Base-by-base conservation (phyloP, 1,139 yeast genomes). In the Casaregolazyma lundiana region DNA sequence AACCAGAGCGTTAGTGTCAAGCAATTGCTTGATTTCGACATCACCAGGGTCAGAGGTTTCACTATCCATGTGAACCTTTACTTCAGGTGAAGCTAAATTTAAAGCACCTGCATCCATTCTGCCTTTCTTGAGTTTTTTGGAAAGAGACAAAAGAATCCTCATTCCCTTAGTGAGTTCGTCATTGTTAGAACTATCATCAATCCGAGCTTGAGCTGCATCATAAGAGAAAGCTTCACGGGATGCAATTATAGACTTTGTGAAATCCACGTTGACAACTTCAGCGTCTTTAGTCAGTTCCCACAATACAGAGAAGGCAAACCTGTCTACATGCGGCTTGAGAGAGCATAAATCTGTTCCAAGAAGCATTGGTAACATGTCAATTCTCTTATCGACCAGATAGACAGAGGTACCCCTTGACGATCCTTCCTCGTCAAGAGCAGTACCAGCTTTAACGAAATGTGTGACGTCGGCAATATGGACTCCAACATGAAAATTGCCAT, bases 401-500 rank as follows among this genome's bases (percentile, higher is more conserved):
- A 92, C 97, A 4, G 98, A 90, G 0, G 98, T 94, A 62, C 97
- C 97, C 67, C 99, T 79, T 2, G 95, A 76, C 1, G 97, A 96
- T 67, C 97, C 99, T 68, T 94, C 99, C 43, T 80, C 84, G 64
- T 94, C 98, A 51, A 94, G 73, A 0, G 98, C 82, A 3, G 97
- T 89, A 54, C 83, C 85, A 0, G 98, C 84, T 65, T 89, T 88
- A 42, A 94, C 98, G 60, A 94, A 94, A 67, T 94, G 95, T 1
- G 97, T 88, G 18, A 94, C 99, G 70, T 94, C 99, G 5, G 99
- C 99, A 70, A 94, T 94, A 64, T 94, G 99, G 29, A 94, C 99
- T 61, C 99, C 98, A 44, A 94, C 96, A 65, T 92, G 96, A 69
- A 78, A 89, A 63, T 90, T 88, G 2, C 98, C 98, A 65, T 94